Conservation (phyloP, 441 rosid species). For the Mallotus repandus region DNA sequence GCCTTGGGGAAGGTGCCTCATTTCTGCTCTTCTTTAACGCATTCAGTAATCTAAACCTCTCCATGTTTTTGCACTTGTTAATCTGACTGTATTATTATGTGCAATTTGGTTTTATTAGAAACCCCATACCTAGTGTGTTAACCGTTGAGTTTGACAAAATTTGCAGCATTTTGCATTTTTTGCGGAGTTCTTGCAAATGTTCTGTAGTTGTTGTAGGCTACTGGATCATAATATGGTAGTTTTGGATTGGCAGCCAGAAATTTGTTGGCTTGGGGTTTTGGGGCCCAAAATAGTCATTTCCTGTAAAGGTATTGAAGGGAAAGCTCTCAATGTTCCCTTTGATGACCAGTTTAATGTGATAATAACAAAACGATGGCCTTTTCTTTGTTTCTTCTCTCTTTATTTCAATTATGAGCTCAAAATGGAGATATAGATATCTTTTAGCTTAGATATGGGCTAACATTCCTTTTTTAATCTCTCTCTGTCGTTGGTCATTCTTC, state of each 20-base stretch:
- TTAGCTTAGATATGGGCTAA: background rate
- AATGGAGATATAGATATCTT: no score
- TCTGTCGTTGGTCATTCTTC: conserved; percentile 16
- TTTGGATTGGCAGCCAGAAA: background rate
- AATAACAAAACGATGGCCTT: no score
- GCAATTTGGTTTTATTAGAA: background rate
- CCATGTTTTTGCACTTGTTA: background rate
- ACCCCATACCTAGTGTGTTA: background rate
- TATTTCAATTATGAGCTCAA: no score
- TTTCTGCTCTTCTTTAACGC: background rate
- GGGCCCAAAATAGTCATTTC: no score
- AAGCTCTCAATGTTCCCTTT: no score
- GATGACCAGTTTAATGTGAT: no score
- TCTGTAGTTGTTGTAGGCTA: background rate
- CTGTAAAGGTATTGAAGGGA: no score
- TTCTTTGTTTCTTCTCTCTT: no score
- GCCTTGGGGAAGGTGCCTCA: no score
- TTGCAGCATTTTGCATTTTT: background rate
- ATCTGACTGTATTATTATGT: background rate
- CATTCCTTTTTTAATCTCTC: background rate
- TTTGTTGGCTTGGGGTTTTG: background rate
- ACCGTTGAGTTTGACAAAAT: background rate
- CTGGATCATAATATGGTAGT: background rate
- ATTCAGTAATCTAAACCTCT: background rate
- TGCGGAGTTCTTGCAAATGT: conserved; percentile 13